Percentiles rank a stretch among this genome's conserved stretches.
Evolutionary conservation across 2,329 filamentous ascomycete species (phyloP).

Genomic region (Phialophora verrucosa): DNA sequence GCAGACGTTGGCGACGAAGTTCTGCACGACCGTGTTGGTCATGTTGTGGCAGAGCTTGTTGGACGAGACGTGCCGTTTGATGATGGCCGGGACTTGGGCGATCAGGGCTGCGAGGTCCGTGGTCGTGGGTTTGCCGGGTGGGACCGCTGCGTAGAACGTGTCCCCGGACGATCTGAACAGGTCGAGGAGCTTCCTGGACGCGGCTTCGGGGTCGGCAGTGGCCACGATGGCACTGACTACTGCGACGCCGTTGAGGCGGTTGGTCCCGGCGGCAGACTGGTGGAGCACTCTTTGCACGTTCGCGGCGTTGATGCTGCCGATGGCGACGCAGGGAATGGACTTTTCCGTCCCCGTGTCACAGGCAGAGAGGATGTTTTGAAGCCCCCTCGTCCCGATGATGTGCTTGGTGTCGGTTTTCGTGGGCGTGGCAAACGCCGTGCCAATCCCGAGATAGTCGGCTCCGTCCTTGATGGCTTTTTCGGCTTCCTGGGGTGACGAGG

Average conservation of each 20-base stretch:
- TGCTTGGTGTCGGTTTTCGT: conserved; percentile 90
- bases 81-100: conserved; percentile 53
- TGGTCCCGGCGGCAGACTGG: conserved; percentile 59
- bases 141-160: conserved; percentile 41
- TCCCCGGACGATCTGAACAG: conserved; percentile 56
- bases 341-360: conserved; percentile 56
- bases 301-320: conserved; percentile 81
- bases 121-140: conserved; percentile 40
- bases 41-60: conserved; percentile 91
- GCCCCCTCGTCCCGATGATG: conserved; percentile 75
- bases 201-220: conserved; percentile 68
- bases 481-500: conserved; percentile 76
- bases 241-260: conserved; percentile 75
- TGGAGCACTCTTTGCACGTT: conserved; percentile 78
- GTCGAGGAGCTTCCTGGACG: conserved; percentile 63
- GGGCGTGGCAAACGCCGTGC: conserved; percentile 83
- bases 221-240: conserved; percentile 89
- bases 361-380: conserved; percentile 67
- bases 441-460: conserved; percentile 90
- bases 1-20: conserved; percentile 90
- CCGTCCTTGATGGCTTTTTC: conserved; percentile 72
- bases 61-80: conserved; percentile 65
- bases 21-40: conserved; percentile 95
- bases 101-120: conserved; percentile 40
- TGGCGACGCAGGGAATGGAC: conserved; percentile 73